Evolutionary conservation across 805 yeast species (phyloP), one percentile per base, ranked within the genome.

Genomic region (Clavispora phyllophila): DNA sequence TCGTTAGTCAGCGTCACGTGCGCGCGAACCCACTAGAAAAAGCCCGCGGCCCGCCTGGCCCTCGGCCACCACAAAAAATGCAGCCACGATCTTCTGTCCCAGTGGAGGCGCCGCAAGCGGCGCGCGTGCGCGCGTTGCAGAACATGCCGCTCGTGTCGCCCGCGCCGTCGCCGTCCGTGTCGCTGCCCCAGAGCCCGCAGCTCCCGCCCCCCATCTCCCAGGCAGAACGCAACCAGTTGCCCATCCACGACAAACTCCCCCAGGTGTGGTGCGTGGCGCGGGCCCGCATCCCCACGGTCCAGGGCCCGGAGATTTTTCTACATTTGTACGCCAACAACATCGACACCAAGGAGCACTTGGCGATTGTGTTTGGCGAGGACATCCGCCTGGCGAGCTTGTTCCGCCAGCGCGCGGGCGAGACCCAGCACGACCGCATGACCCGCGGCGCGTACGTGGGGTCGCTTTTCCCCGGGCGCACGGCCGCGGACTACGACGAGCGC

Each of bases 391-490:
- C 76, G 56, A 70, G 88, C 3, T 68, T 93, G 39, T 93, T 79
- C 65, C 74, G 67, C 36, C 66, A 66, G 39, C 68, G 87, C 41
- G 67, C 67, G 0, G 78, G 79, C 36, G 99, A 93, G 49, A 72
- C 96, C 0, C 97, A 89, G 63, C 83, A 79, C 54, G 97, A 88
- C 60, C 66, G 99, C 52, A 93, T 93, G 97, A 89, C 95, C n/a
- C 76, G 99, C 52, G 99, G 99, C 22, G 99, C 99, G 0, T 93
- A 93, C 54, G 79, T 87, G 25, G 99, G 99, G 5, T 81, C 80
- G 56, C 68, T 93, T 41, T 81, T 79, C 52, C 98, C 99, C 5
- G 98, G 98, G 3, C 75, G 99, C 51, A 62, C 63, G 24, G 57
- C 66, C 3, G 95, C 95, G 0, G 93, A 86, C 57, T 50, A 43